These are phyloP conservation scores for Toxicodendron radicans DNA, from an alignment of 345 rosid genomes.

Conservation along the genomic window DNA sequence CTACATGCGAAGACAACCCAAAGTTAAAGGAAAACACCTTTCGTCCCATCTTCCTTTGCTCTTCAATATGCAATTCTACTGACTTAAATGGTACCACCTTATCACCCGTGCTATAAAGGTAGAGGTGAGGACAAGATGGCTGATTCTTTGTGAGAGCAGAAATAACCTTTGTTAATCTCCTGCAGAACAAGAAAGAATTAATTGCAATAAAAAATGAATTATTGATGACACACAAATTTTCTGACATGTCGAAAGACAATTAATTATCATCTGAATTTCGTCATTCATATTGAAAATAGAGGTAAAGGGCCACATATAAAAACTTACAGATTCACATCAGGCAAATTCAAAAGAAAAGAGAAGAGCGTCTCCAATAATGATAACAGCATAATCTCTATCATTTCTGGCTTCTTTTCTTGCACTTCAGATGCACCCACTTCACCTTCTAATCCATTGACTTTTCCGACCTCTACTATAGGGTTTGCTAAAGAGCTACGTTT, in stretches of 20 bases:
- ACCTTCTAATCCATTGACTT: constrained; percentile 24
- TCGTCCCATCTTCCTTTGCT: constrained; percentile 61
- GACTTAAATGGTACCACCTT: constrained; percentile 64
- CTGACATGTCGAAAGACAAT: neutral
- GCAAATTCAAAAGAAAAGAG: constrained; percentile 48
- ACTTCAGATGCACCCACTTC: constrained; percentile 15
- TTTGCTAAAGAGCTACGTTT: constrained; percentile 49
- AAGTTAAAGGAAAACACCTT: constrained; percentile 57
- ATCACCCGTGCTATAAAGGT: constrained; percentile 80
- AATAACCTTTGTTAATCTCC: constrained; percentile 56
- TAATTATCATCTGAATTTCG: too few relatives aligned
- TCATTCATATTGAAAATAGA: too few relatives aligned
- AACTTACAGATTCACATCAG: constrained; percentile 60
- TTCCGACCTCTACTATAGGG: constrained; percentile 24
- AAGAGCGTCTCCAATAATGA: constrained; percentile 59
- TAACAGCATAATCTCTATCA: constrained; percentile 50
- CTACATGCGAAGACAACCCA: constrained; percentile 76
- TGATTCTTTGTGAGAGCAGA: constrained; percentile 42
- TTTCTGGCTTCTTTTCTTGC: constrained; percentile 36
- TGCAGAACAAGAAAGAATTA: constrained; percentile 30
- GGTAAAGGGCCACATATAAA: neutral
- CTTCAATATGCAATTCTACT: constrained; percentile 49
- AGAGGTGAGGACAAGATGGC: constrained; percentile 82
- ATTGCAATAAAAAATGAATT: neutral
- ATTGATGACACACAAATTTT: neutral